Percentiles rank a stretch among this genome's conserved stretches.
phyloP scores from a whole-genome alignment of 495 filamentous ascomycete species.

The Amniculicola lignicola region DNA sequence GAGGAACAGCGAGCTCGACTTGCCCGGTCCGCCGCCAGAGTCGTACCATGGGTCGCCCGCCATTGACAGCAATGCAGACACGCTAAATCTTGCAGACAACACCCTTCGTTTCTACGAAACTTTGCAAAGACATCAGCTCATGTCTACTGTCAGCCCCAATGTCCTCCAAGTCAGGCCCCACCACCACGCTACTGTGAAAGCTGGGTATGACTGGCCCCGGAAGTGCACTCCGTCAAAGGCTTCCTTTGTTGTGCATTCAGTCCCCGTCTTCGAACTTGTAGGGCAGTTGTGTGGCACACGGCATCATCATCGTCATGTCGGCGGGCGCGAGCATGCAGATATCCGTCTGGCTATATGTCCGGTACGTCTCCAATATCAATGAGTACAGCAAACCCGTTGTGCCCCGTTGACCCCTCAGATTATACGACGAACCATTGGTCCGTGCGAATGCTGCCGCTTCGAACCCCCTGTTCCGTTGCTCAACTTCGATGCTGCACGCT shows the following conservation, averaged over 20 bases:
- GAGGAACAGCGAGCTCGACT: conserved; percentile 1
- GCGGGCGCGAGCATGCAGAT: conserved; percentile 19
- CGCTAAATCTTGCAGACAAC: background rate
- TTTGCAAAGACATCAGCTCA: background rate
- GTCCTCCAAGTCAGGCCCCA: background rate
- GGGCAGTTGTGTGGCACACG: background rate
- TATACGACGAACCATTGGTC: conserved; percentile 31
- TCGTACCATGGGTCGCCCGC: conserved; percentile 10
- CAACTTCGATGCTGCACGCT: background rate
- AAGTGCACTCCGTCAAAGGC: background rate
- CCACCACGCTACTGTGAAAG: conserved; percentile 18
- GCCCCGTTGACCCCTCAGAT: conserved; percentile 21
- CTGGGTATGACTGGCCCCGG: background rate
- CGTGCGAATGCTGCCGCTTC: conserved; percentile 12
- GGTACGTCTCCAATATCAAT: conserved; percentile 11
- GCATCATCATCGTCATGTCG: background rate
- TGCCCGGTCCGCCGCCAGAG: conserved; percentile 2
- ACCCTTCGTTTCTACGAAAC: background rate
- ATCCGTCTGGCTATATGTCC: conserved; percentile 19
- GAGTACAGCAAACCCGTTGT: conserved; percentile 19
- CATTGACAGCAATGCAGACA: conserved; percentile 7
- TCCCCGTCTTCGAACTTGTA: background rate
- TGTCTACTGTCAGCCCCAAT: conserved; percentile 15
- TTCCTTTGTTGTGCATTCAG: background rate
- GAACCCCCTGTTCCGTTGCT: conserved; percentile 7